Evolutionary conservation across 2,329 filamentous ascomycete genomes (phyloP).

Genomic region (Daldinia eschscholtzii): DNA sequence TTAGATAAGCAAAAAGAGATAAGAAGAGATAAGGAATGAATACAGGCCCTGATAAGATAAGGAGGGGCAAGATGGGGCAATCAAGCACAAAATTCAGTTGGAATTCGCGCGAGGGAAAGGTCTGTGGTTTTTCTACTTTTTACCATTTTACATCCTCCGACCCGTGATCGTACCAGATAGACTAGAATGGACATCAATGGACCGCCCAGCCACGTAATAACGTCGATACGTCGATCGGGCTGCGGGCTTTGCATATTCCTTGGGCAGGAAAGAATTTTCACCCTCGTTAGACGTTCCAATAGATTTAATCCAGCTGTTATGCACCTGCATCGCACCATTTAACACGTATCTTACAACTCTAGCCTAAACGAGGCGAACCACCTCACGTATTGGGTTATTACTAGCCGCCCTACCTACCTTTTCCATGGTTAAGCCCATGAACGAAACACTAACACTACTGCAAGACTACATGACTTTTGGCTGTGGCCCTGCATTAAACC

Average conservation of each 20-base stretch:
- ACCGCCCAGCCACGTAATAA: slow-evolving; percentile 24
- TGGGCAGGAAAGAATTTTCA: slow-evolving; percentile 22
- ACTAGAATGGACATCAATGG: neutral
- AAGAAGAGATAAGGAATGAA: slow-evolving; percentile 4
- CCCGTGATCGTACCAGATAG: neutral
- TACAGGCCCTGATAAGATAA: slow-evolving; percentile 20
- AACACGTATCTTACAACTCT: slow-evolving; percentile 29
- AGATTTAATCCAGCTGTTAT: slow-evolving; percentile 31
- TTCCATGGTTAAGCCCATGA: slow-evolving; percentile 22
- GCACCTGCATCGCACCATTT: slow-evolving; percentile 31
- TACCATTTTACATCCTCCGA: neutral
- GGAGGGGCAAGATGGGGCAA: slow-evolving; percentile 13
- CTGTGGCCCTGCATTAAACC: slow-evolving; percentile 22
- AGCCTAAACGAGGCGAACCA: slow-evolving; percentile 30
- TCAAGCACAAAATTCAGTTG: slow-evolving; percentile 8
- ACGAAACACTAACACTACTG: slow-evolving; percentile 16
- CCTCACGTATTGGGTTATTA: slow-evolving; percentile 15
- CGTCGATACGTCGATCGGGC: slow-evolving; percentile 24
- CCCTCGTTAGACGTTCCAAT: slow-evolving; percentile 25
- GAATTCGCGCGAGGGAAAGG: slow-evolving; percentile 1
- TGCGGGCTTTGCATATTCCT: slow-evolving; percentile 18
- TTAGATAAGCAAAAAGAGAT: neutral
- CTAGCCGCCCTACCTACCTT: slow-evolving; percentile 18
- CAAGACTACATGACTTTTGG: slow-evolving; percentile 22
- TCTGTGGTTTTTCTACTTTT: slow-evolving; percentile 19